Evolutionary conservation across 306 rosid species (phyloP), one percentile per base, ranked within the genome.

Genomic region (Calophaca sinica): DNA sequence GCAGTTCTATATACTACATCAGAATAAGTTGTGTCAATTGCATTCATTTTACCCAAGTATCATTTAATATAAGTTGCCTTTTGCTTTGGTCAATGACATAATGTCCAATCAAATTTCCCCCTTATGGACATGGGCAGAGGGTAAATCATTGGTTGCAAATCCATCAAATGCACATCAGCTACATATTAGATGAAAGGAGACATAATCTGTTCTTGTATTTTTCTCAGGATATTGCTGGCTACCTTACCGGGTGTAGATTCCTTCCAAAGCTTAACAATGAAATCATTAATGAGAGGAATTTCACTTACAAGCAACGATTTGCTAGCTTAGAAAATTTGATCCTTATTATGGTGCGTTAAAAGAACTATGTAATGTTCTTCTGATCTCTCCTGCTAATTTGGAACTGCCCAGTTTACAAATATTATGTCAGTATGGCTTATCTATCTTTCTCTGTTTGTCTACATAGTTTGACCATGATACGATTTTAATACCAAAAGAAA

Each of bases 191-290:
- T 45, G 62, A 81, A 44, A 41, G 8, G 46, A 51, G 61, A 28
- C 39, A 15, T 78, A 51, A 44, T 36, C 20, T 33, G 20, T 68
- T 53, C 12, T 46, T 66, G 36, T 26, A 29, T 46, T 55, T 42
- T 76, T 73, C 50, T 77, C 90, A 93, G 97, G 91, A 86, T 64
- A 84, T 85, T 12, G 39, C 20, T 44, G 82, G 33, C 80, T 93
- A 93, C 78, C 31, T 87, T 49, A 70, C 52, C n/a, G 93, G 90
- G 28, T 90, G 97, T 64, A 85, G 8, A 61, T 93, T 86, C 79
- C 98, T 93, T 66, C 98, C 97, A 8, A 82, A 82, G 82, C 93
- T 93, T 60, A 93, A 93, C 69, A 93, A 93, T 31, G 98, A 93
- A 85, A 84, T 82, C 55, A 13, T 11, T 8, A 53, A n/a, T 41